Evolutionary conservation across 257 asterid genomes (phyloP), one percentile per base, ranked within the genome.

Genomic region (Nemophila menziesii): DNA sequence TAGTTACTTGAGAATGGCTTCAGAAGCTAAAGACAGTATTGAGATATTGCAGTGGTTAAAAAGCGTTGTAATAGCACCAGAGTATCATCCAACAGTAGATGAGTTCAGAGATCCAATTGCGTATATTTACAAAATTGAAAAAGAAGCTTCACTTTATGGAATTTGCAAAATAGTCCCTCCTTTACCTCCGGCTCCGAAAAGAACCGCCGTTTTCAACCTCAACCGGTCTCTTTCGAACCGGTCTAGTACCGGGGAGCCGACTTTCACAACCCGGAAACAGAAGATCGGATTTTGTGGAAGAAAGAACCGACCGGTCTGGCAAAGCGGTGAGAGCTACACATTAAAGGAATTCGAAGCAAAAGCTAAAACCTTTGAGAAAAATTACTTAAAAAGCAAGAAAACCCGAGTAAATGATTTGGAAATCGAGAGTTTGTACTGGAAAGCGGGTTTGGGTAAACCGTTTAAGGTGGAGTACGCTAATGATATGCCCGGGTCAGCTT

Each of bases 61-160:
- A 72, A 78, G 84, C 40, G 69, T 90, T 66, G 93, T 96, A n/a
- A 76, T 78, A 24, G 98, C 98, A 29, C 98, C 94, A 12, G 98
- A 85, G 76, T 90, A 76, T 44, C 92, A 79, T 54, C 98, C 98
- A 33, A 74, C 81, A 57, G 49, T 72, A 52, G 80, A 82, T n/a
- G 98, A 90, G 70, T 90, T 90, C 46, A 86, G 74, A 72, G 98
- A 90, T 90, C 98, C 98, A 60, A 81, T 90, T 70, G 79, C 79
- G 0, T 90, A 85, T 86, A 90, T 90, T 85, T 90, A 74, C 60
- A 90, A 81, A 73, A 90, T 90, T 62, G 98, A 90, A 67, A 85
- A 79, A 21, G 92, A 90, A 67, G 98, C 98, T 46, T 79, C 98
- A 1, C 62, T 69, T 60, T 90, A 61, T 52, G 98, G 98, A 26